Base-by-base conservation (phyloP, 1,284 basidiomycete species). In the Moesziomyces antarcticus region DNA sequence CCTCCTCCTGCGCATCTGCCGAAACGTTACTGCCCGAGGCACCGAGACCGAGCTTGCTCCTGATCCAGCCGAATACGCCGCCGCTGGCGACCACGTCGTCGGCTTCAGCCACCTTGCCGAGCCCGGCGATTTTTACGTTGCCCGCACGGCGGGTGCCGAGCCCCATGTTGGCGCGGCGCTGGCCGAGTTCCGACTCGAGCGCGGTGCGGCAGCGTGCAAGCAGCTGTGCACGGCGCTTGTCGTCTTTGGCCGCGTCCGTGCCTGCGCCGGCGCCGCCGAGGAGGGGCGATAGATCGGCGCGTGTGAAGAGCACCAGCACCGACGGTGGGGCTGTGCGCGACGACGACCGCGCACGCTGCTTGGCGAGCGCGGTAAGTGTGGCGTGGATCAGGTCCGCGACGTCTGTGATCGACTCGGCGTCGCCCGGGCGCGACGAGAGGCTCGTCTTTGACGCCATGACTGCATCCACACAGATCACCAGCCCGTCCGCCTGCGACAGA, bases 391-490 rank as follows among this genome's bases (percentile, higher is more conserved):
- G 56, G 21, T 80, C 78, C 20, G 62, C 70, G 10, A 67, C 72
- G 30, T 77, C 71, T 11, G 59, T 73, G 45, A 80, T 62, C 21
- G 50, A 70, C 16, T 69, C 74, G 5, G 25, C 65, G 16, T 60
- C 64, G 5, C 56, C 55, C 5, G 56, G 42, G 14, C 58, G 52
- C 5, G 50, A 41, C 0, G 56, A n/a, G 6, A 59, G 27, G 41
- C 56, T 35, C 27, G 69, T 62, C 27, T 80, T 77, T 46, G 78
- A 78, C 11, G 80, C 79, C 45, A 61, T 72, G 37, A 72, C 67
- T 14, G 81, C 73, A 42, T 83, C 81, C n/a, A 82, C 47, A 60
- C 81, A 83, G 66, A 81, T 74, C 16, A 83, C 78, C 18, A 83
- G 30, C 9, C 65, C 76, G 21, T 83, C 81, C 4, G 75, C 80